phyloP scores from a whole-genome alignment of 768 basidiomycete species.

The Mycena sanguinolenta region DNA sequence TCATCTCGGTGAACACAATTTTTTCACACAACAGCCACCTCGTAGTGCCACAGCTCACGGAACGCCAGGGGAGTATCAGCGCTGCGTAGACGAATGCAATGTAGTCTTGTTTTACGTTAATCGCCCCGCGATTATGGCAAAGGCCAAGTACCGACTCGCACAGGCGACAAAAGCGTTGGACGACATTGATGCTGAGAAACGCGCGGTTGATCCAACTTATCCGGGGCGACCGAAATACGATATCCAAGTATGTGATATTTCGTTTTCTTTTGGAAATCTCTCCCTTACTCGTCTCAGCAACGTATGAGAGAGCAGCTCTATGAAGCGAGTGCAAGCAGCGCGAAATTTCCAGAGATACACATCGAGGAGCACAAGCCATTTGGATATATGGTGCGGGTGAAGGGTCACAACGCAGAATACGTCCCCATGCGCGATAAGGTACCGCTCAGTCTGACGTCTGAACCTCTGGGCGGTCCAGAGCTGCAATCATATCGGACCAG shows the following conservation, averaged over 20 bases:
- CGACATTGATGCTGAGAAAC: conserved; percentile 22
- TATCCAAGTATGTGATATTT: conserved; percentile 11
- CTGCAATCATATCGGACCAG: not conserved
- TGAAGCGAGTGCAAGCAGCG: conserved; percentile 15
- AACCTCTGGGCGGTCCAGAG: not conserved
- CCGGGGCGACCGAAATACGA: conserved; percentile 27
- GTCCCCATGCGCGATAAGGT: conserved; percentile 34
- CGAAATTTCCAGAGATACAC: conserved; percentile 3
- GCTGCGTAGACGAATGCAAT: conserved; percentile 32
- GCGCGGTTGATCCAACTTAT: conserved; percentile 19
- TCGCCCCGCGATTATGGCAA: conserved; percentile 4
- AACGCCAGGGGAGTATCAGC: conserved; percentile 22
- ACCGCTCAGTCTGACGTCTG: conserved; percentile 7
- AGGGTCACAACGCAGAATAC: conserved; percentile 18
- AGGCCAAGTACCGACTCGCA: conserved; percentile 16
- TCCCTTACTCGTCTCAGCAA: not conserved
- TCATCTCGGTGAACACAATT: conserved; percentile 12
- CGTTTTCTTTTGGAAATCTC: not conserved
- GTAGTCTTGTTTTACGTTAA: conserved; percentile 14
- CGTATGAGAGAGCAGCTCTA: conserved; percentile 23
- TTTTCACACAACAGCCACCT: no score
- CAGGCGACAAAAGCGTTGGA: conserved; percentile 22
- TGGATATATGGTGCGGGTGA: conserved; percentile 27
- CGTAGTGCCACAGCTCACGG: not conserved
- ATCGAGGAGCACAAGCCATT: conserved; percentile 29